phyloP scores from a whole-genome alignment of 2,329 filamentous ascomycete species.

The Fusarium anguioides region DNA sequence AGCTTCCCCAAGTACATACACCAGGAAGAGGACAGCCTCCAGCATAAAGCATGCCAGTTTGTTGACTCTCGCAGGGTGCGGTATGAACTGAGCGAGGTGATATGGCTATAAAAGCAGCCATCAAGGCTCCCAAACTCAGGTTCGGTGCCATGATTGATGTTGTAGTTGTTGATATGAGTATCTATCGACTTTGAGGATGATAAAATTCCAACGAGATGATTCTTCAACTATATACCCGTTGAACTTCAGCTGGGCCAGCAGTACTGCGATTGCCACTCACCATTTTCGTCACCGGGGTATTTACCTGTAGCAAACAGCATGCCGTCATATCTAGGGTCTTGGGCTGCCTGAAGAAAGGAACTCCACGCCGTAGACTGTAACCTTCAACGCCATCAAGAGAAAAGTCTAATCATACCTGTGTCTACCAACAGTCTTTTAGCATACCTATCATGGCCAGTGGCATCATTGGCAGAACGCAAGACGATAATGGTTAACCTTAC shows the following conservation, averaged over 20 bases:
- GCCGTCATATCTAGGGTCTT: conserved; percentile 15
- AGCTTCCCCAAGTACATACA: conserved; percentile 31
- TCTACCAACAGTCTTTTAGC: not conserved
- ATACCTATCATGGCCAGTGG: not conserved
- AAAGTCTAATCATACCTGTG: not conserved
- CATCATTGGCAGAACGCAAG: not conserved
- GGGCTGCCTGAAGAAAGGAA: not conserved
- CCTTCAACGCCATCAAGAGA: not conserved
- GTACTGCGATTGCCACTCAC: not conserved
- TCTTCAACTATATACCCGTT: conserved; percentile 23
- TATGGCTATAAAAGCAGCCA: conserved; percentile 2
- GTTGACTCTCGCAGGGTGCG: not conserved
- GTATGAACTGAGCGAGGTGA: not conserved
- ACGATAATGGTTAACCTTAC: not conserved
- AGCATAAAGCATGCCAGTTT: conserved; percentile 14
- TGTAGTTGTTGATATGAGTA: conserved; percentile 12
- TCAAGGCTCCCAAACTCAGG: conserved; percentile 20
- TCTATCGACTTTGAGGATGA: conserved; percentile 11
- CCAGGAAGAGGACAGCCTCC: conserved; percentile 31
- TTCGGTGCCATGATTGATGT: conserved; percentile 17
- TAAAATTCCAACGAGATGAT: not conserved
- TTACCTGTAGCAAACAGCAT: not conserved
- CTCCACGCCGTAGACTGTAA: not conserved
- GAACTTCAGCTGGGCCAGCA: too few relatives aligned
- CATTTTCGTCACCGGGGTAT: too few relatives aligned